Conservation (phyloP, 371 early-diverging fungal species). For the Amoeboaphelidium protococcarum region DNA sequence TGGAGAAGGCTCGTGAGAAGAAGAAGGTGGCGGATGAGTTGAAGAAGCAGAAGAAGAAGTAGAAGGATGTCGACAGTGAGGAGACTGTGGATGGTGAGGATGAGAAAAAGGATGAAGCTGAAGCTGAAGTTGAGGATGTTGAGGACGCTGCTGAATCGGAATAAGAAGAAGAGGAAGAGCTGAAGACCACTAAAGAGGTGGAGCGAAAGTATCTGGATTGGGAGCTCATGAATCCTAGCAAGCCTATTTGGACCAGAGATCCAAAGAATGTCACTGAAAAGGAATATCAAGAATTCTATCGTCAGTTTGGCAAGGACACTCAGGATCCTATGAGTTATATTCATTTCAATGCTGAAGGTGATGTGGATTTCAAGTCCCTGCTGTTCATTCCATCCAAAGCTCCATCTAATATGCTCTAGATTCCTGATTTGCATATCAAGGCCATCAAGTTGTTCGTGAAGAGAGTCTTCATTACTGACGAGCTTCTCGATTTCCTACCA, state of each 20-base stretch:
- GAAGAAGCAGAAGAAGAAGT: conserved; percentile 29
- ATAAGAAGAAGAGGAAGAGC: conserved; percentile 28
- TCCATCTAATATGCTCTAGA: conserved; percentile 63
- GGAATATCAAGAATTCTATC: conserved; percentile 80
- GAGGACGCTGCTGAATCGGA: conserved; percentile 37
- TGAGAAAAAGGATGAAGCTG: conserved; percentile 23
- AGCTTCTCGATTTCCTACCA: conserved; percentile 16
- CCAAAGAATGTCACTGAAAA: conserved; percentile 65
- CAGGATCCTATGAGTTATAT: conserved; percentile 58
- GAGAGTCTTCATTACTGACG: conserved; percentile 88
- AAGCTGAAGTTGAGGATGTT: conserved; percentile 21
- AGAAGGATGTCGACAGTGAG: conserved; percentile 55
- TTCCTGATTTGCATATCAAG: conserved; percentile 47
- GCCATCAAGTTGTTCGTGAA: conserved; percentile 86
- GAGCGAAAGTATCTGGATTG: conserved; percentile 2
- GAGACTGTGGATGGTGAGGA: conserved; percentile 42
- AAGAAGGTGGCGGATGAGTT: conserved; percentile 37
- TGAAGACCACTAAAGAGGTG: conserved; percentile 43
- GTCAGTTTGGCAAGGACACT: conserved; percentile 78
- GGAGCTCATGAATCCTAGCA: conserved; percentile 14
- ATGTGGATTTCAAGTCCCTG: conserved; percentile 73
- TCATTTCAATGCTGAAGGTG: conserved; percentile 81
- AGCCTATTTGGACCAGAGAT: conserved; percentile 84
- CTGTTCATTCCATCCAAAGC: conserved; percentile 70
- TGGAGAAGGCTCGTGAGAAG: conserved; percentile 69